These are phyloP conservation scores for Codiaeum variegatum DNA, from an alignment of 441 rosid genomes.

Conservation along the genomic window DNA sequence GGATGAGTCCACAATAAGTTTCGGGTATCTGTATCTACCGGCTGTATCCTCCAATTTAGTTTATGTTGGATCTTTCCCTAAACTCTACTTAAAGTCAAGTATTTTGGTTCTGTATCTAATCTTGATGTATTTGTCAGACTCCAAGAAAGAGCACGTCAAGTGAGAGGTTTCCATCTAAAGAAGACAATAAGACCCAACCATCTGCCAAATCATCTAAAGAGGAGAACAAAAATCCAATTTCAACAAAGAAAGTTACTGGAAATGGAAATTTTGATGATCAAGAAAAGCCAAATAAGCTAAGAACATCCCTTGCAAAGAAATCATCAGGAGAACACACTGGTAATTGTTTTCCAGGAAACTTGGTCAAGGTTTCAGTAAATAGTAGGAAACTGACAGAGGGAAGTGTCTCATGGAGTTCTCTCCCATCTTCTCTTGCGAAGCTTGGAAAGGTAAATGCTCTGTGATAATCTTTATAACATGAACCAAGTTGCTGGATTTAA, in stretches of 20 bases:
- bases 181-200: slow-evolving; percentile 45
- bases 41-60: slow-evolving; percentile 5
- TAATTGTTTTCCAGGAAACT: slow-evolving; percentile 59
- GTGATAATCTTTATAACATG: slow-evolving; percentile 14
- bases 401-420: slow-evolving; percentile 67
- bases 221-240: slow-evolving; percentile 39
- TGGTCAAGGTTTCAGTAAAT: slow-evolving; percentile 66
- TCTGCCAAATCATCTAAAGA: slow-evolving; percentile 55
- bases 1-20: not conserved
- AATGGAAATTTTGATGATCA: slow-evolving; percentile 48
- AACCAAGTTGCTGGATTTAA: not conserved
- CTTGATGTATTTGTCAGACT: slow-evolving; percentile 42
- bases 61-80: not conserved
- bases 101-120: not conserved
- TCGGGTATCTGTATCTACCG: slow-evolving; percentile 2
- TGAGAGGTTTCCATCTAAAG: slow-evolving; percentile 55
- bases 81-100: not conserved
- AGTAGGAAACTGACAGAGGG: slow-evolving; percentile 62
- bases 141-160: slow-evolving; percentile 73
- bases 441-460: slow-evolving; percentile 73
- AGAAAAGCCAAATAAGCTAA: slow-evolving; percentile 45
- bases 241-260: slow-evolving; percentile 46
- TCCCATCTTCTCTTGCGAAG: slow-evolving; percentile 77
- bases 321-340: slow-evolving; percentile 37
- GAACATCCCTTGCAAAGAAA: slow-evolving; percentile 43